phyloP scores from a whole-genome alignment of 2,329 filamentous ascomycete species.

The Truncatella angustata region DNA sequence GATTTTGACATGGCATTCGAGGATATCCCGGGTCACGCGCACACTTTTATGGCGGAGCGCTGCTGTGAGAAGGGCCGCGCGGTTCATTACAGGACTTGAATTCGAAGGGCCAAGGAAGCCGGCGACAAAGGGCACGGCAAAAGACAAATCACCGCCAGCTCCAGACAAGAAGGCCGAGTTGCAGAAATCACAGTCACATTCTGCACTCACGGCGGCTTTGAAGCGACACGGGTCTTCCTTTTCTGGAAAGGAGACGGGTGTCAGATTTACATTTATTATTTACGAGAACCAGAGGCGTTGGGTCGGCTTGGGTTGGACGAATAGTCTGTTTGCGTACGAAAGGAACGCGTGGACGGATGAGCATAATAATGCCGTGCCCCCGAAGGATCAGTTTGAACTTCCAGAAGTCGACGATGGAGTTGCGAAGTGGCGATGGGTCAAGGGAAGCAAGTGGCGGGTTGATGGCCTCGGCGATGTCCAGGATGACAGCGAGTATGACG shows the following conservation, averaged over 20 bases:
- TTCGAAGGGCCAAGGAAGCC: conserved; percentile 54
- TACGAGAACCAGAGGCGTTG: conserved; percentile 96
- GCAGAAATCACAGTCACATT: conserved; percentile 30
- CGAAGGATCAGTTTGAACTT: conserved; percentile 67
- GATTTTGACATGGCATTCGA: conserved; percentile 86
- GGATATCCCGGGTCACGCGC: conserved; percentile 79
- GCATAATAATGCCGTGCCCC: conserved; percentile 76
- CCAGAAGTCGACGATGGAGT: conserved; percentile 61
- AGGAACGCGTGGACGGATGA: conserved; percentile 93
- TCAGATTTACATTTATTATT: conserved; percentile 93
- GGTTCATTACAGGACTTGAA: conserved; percentile 75
- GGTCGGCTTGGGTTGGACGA: conserved; percentile 94
- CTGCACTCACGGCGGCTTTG: conserved; percentile 30
- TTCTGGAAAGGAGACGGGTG: conserved; percentile 65
- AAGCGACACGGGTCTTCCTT: conserved; percentile 30
- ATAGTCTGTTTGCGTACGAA: conserved; percentile 86
- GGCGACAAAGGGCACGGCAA: conserved; percentile 1
- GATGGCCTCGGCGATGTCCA: conserved; percentile 65
- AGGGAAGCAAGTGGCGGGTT: conserved; percentile 81
- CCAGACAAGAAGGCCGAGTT: conserved; percentile 25
- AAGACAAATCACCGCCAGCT: conserved; percentile 18
- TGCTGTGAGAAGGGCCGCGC: conserved; percentile 65
- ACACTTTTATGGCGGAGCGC: conserved; percentile 88
- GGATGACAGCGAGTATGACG: conserved; percentile 51
- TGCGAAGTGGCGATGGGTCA: conserved; percentile 73